These are phyloP conservation scores for Neofusicoccum umdonicola DNA, from an alignment of 2,329 filamentous ascomycete species.

Conservation along the genomic window DNA sequence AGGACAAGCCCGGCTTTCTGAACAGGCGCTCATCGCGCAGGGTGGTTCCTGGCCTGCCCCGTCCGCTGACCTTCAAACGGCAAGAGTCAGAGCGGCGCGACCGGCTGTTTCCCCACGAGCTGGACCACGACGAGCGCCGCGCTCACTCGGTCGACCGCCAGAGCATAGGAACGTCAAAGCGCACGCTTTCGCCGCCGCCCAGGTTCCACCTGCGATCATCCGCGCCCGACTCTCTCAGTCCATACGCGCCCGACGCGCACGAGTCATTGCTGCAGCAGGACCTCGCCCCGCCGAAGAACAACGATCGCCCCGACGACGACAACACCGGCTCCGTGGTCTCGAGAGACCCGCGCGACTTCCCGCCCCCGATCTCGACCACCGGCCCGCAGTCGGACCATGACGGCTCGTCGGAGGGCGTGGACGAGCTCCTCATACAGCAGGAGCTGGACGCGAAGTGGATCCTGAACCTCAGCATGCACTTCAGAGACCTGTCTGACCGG, in stretches of 20 bases:
- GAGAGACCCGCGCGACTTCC: background rate
- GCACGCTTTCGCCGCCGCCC: slow-evolving; percentile 42
- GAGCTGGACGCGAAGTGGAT: slow-evolving; percentile 92
- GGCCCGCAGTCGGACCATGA: slow-evolving; percentile 32
- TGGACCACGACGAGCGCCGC: slow-evolving; percentile 65
- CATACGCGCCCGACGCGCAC: slow-evolving; percentile 23
- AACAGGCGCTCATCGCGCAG: slow-evolving; percentile 42
- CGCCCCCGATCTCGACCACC: slow-evolving; percentile 25
- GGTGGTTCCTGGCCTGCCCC: slow-evolving; percentile 76
- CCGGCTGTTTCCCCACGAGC: slow-evolving; percentile 62
- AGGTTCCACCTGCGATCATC: slow-evolving; percentile 38
- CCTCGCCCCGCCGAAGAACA: background rate
- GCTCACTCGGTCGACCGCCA: slow-evolving; percentile 63
- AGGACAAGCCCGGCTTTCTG: slow-evolving; percentile 24
- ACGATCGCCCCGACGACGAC: slow-evolving; percentile 28
- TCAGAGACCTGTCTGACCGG: slow-evolving; percentile 83
- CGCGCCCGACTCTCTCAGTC: slow-evolving; percentile 38
- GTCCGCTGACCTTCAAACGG: slow-evolving; percentile 75
- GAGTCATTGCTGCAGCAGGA: slow-evolving; percentile 8
- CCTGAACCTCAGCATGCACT: slow-evolving; percentile 96
- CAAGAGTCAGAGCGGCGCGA: slow-evolving; percentile 78
- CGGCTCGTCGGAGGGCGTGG: slow-evolving; percentile 34
- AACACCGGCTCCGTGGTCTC: slow-evolving; percentile 30
- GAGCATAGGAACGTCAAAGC: slow-evolving; percentile 37
- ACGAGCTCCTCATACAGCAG: slow-evolving; percentile 67